Evolutionary conservation across 2,329 filamentous ascomycete genomes (phyloP), one percentile per base, ranked within the genome.

Genomic region (Trichoderma sp.): DNA sequence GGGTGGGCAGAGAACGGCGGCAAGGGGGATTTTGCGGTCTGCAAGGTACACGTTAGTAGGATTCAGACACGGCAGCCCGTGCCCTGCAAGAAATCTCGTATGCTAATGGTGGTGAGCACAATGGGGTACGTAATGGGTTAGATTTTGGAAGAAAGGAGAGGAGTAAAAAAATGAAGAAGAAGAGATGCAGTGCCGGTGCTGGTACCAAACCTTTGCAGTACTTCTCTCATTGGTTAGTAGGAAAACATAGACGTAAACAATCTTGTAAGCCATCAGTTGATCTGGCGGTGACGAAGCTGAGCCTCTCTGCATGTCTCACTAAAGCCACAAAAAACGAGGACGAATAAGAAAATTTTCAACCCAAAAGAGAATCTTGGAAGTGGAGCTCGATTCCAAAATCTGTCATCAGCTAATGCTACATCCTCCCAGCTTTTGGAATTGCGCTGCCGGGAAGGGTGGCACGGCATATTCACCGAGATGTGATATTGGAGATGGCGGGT

Each of bases 381-480:
- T 60, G 58, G 58, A 54, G 60, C 6, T 3, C 8, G 2, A 39
- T 39, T 4, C 26, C 18, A 1, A 24, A 18, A n/a, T 2, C 43
- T 26, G 13, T 46, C 28, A 34, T 49, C 24, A 18, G 39, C 46
- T 24, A 52, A 14, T 39, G 39, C 32, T 49, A 26, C 6, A 1
- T 54, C 39, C 8, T 52, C 24, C n/a, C 34, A 24, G 2, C 56
- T 56, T 58, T 56, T 59, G 55, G 55, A 66, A 52, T 16, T 59
- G 46, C 56, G 30, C 34, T 28, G 46, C 46, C 26, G 52, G 21
- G 24, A 43, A 18, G 37, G 37, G 65, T 67, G n/a, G 37, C 65
- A 67, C 65, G 32, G 49, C 65, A 60, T 67, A 49, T 21, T 60
- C 56, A 67, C 65, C 65, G 65, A 59, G 46, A 60, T 59, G 65